Base-by-base conservation (phyloP, 2,329 filamentous ascomycete genomes). In the Epichloe scottii region DNA sequence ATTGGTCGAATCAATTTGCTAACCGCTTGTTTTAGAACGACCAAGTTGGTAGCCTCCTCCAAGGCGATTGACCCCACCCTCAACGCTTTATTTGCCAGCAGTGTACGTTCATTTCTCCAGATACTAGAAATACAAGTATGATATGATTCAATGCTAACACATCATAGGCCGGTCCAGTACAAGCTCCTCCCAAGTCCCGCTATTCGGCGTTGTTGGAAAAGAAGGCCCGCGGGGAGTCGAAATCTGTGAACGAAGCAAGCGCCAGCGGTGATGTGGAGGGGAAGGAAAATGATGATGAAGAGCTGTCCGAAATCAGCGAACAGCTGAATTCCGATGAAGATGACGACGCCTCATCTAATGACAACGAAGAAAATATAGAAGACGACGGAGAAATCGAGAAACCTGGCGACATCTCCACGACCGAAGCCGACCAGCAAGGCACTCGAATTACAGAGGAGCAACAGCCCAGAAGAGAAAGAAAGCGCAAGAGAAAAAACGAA, bases 31-130 rank as follows among this genome's bases (percentile, higher is more conserved):
- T 11, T 33, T 56, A 67, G 66, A 62, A 59, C 63, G 10, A 52
- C 49, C 44, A 58, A 60, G 51, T 59, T 79, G 54, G 57, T 65
- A 48, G 72, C 71, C 55, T 67, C 73, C 37, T 67, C 71, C 51
- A 78, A 78, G 65, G 73, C 75, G 53, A 72, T 89, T 54, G 85
- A 89, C 71, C 83, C 85, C 64, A 70, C 75, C 51, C 72, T 89
- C 57, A 75, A 82, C 60, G 81, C 83, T 54, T 74, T 89, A 39
- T 89, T 89, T 68, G 76, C 82, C 52, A 72, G 76, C 52, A 89
- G 85, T 72, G 85, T 88, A 76, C 71, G 82, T 76, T 34, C 23
- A 33, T 33, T 11, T 11, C 35, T 35, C 14, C n/a, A 17, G 11
- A 37, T 17, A 30, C 4, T 17, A 19, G 4, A 26, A 5, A 17